Conservation (phyloP, 2,329 filamentous ascomycete genomes). For the Myriangium duriaei region DNA sequence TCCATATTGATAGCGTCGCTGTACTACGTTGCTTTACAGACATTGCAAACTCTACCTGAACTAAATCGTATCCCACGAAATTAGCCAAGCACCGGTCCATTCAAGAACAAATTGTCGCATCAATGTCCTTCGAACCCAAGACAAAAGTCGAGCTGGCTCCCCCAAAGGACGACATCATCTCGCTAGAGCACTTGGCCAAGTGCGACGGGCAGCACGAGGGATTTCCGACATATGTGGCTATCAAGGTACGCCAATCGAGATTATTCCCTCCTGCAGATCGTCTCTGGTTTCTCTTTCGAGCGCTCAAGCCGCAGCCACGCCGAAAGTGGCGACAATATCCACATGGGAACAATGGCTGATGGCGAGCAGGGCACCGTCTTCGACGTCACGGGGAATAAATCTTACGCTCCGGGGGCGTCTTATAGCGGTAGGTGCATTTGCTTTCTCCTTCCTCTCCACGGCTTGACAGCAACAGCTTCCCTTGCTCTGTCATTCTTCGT, state of each 20-base stretch:
- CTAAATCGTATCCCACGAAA: no score
- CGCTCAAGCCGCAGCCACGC: background rate
- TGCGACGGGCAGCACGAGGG: constrained; percentile 66
- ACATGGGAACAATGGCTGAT: no score
- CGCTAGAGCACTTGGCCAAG: constrained; percentile 63
- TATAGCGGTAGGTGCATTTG: constrained; percentile 71
- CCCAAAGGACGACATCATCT: constrained; percentile 80
- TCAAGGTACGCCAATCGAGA: constrained; percentile 32
- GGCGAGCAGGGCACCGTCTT: constrained; percentile 68
- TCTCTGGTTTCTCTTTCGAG: background rate
- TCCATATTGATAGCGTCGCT: no score
- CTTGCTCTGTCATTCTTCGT: constrained; percentile 1
- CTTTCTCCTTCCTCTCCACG: background rate
- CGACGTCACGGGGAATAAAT: constrained; percentile 80
- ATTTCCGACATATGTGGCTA: constrained; percentile 47
- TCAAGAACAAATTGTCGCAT: no score
- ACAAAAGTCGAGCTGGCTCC: constrained; percentile 60
- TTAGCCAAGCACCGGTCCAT: no score
- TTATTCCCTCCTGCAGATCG: background rate
- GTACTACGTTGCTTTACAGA: no score
- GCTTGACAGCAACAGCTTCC: no score
- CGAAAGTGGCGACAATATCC: no score
- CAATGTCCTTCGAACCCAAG: constrained; percentile 59
- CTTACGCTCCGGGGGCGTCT: constrained; percentile 68
- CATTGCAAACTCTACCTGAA: no score